phyloP scores from a whole-genome alignment of 768 basidiomycete genomes.

The Calvatia gigantea region DNA sequence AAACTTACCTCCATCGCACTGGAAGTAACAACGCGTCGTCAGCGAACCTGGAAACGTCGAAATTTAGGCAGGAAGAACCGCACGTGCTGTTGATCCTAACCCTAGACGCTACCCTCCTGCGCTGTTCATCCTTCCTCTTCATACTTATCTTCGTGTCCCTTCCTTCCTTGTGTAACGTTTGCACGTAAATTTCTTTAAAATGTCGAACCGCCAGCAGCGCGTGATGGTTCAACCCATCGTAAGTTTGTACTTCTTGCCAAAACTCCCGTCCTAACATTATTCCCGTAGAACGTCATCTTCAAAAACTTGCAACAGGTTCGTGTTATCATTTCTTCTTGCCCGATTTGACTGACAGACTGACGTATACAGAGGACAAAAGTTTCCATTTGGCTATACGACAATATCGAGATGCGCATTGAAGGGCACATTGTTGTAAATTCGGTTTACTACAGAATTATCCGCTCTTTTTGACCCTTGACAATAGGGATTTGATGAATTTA shows the following conservation, averaged over 20 bases:
- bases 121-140: constrained; percentile 1
- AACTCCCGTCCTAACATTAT: background rate
- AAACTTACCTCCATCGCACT: constrained; percentile 40
- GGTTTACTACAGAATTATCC: background rate
- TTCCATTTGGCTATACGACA: constrained; percentile 95
- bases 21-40: constrained; percentile 34
- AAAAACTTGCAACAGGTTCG: constrained; percentile 89
- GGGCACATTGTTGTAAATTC: constrained; percentile 88
- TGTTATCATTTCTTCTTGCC: background rate
- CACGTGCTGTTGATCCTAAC: constrained; percentile 20
- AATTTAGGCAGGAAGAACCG: constrained; percentile 15
- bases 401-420: constrained; percentile 94
- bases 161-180: too few relatives aligned
- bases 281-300: constrained; percentile 87
- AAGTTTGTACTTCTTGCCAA: constrained; percentile 28
- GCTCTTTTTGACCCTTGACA: constrained; percentile 11
- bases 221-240: constrained; percentile 99
- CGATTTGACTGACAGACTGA: background rate
- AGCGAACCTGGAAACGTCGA: constrained; percentile 17
- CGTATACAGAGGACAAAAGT: constrained; percentile 70
- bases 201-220: constrained; percentile 91
- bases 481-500: constrained; percentile 99
- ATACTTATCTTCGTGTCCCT: constrained; percentile 14
- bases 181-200: constrained; percentile 33
- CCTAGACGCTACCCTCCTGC: background rate